Evolutionary conservation across 2,329 filamentous ascomycete genomes (phyloP).

Genomic region (Botrytis aclada): DNA sequence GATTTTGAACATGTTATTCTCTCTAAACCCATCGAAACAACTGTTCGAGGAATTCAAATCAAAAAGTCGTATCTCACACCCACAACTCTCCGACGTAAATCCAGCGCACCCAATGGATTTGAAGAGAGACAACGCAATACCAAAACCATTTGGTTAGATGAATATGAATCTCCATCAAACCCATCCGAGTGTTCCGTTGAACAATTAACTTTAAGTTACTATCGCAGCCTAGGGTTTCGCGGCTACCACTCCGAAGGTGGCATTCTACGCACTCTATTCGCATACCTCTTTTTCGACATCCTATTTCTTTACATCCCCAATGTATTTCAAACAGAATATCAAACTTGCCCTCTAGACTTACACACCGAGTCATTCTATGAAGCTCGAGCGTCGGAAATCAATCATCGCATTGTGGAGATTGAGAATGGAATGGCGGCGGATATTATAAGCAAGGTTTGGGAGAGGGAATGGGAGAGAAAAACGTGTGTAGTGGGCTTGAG

Average conservation of each 20-base stretch:
- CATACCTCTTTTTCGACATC: conserved; percentile 89
- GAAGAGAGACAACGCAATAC: conserved; percentile 47
- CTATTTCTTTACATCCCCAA: conserved; percentile 92
- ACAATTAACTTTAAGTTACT: conserved; percentile 87
- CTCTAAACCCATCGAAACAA: conserved; percentile 70
- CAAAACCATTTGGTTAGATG: conserved; percentile 88
- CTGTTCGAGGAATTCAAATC: conserved; percentile 73
- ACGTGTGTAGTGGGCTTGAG: conserved; percentile 90
- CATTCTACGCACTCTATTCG: conserved; percentile 86
- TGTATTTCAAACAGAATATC: conserved; percentile 93
- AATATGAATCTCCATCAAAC: conserved; percentile 55
- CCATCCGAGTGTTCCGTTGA: conserved; percentile 79
- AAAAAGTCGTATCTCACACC: conserved; percentile 52
- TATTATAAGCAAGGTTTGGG: conserved; percentile 67
- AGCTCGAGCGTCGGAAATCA: conserved; percentile 82
- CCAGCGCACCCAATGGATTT: conserved; percentile 14
- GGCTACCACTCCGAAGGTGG: conserved; percentile 92
- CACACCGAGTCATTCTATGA: conserved; percentile 92
- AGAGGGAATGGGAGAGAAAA: conserved; percentile 61
- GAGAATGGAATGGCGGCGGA: conserved; percentile 72
- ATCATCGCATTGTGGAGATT: conserved; percentile 80
- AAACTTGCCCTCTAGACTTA: conserved; percentile 89
- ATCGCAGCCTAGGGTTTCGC: conserved; percentile 79
- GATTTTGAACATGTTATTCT: conserved; percentile 86
- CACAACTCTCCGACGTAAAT: conserved; percentile 22